Evolutionary conservation across 2,329 filamentous ascomycete species (phyloP).

Genomic region (Cylindrodendrum hubeiense): DNA sequence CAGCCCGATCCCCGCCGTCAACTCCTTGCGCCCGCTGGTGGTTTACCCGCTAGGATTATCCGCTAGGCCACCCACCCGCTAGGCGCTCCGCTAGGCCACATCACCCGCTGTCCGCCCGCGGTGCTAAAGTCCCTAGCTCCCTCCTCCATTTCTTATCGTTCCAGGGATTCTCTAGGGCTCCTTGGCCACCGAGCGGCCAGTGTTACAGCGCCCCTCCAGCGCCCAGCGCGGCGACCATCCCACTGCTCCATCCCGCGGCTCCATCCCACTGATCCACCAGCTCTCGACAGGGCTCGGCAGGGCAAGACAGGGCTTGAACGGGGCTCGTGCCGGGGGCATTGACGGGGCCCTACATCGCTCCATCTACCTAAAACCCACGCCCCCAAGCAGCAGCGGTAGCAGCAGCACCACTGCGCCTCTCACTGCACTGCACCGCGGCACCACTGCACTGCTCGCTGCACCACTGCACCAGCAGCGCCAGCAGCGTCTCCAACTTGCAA

Average conservation of each 20-base stretch:
- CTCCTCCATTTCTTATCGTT: background rate
- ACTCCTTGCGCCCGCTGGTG: slow-evolving; percentile 20
- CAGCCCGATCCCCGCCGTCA: slow-evolving; percentile 11
- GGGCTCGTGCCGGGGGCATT: slow-evolving; percentile 11
- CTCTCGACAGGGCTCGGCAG: slow-evolving; percentile 27
- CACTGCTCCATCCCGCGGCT: background rate
- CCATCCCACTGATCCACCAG: slow-evolving; percentile 16
- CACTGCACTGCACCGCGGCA: background rate
- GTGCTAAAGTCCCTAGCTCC: slow-evolving; percentile 34
- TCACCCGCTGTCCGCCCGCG: slow-evolving; percentile 38
- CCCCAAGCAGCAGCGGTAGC: slow-evolving; percentile 17
- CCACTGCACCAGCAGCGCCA: background rate
- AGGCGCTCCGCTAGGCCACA: slow-evolving; percentile 25
- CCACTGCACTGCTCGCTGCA: background rate
- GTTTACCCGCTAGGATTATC: slow-evolving; percentile 23
- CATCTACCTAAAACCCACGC: slow-evolving; percentile 31
- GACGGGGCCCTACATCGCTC: slow-evolving; percentile 6
- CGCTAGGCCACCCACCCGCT: slow-evolving; percentile 30
- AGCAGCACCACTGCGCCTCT: background rate
- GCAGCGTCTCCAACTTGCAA: slow-evolving; percentile 13
- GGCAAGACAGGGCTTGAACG: slow-evolving; percentile 9
- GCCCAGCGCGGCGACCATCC: slow-evolving; percentile 21
- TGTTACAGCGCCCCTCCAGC: slow-evolving; percentile 18
- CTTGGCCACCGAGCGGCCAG: slow-evolving; percentile 11
- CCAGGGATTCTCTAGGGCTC: background rate